phyloP scores from a whole-genome alignment of 352 stramenopile genomes.

The Phytophthora macrochlamydospora region DNA sequence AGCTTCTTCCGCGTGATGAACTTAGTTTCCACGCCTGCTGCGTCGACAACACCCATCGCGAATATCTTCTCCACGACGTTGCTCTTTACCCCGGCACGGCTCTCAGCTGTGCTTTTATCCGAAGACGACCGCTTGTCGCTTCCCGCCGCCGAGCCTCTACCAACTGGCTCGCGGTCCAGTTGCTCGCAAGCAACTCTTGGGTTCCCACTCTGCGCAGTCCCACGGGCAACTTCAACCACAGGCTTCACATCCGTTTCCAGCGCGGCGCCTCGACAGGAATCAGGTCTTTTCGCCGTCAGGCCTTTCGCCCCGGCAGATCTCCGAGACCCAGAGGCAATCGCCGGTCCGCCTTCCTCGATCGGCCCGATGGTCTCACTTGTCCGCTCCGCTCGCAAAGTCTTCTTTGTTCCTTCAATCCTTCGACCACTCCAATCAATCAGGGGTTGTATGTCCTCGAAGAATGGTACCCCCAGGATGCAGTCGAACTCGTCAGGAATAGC shows the following conservation, averaged over 20 bases:
- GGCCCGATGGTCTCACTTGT: conserved; percentile 1
- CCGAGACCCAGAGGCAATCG: conserved; percentile 7
- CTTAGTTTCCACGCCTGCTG: conserved; percentile 15
- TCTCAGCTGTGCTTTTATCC: neutral
- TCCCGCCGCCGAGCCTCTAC: neutral
- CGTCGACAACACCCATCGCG: neutral
- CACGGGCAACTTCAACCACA: neutral
- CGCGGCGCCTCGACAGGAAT: conserved; percentile 13
- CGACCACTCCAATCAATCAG: conserved; percentile 12
- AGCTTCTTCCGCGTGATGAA: conserved; percentile 26
- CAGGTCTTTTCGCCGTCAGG: conserved; percentile 16
- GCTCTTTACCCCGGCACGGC: conserved; percentile 3
- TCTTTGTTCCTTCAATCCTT: conserved; percentile 13
- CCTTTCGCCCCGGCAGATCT: conserved; percentile 17
- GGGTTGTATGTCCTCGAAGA: conserved; percentile 14
- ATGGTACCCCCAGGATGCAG: conserved; percentile 16
- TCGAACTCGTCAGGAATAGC: conserved; percentile 2
- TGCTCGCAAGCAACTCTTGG: conserved; percentile 2
- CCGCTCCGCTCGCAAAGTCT: conserved; percentile 1
- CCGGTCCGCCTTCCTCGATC: conserved; percentile 12
- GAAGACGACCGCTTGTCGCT: neutral
- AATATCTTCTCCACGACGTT: conserved; percentile 17
- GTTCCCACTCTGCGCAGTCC: neutral
- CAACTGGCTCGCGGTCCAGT: conserved; percentile 3
- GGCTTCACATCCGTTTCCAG: conserved; percentile 20